Base-by-base conservation (phyloP, 768 basidiomycete genomes). In the Tephrocybe sp. region DNA sequence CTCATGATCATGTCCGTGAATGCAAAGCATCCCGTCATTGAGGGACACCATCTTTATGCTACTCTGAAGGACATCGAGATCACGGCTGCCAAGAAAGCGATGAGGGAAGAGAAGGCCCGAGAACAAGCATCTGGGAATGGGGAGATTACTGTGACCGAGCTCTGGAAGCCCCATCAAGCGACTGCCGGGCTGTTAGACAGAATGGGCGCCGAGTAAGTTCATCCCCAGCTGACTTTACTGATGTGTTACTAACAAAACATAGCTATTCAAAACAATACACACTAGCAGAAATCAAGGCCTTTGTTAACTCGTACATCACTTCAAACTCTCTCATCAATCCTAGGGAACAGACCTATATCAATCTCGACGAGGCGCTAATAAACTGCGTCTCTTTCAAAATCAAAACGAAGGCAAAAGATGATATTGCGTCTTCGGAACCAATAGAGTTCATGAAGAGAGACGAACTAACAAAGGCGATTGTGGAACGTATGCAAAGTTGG, bases 401-500 rank as follows among this genome's bases (percentile, higher is more conserved):
- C 30, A 67, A 64, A 35, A 56, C 52, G 5, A 72, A 68, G 42
- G 59, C 54, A 9, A 71, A 71, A 55, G 63, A 61, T 30, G 46
- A 50, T 11, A 53, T 54, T 28, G 36, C 53, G 3, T 53, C 57
- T 12, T 36, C 51, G 13, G 55, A 41, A 9, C 43, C 46, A n/a
- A 28, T 54, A 4, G 78, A 86, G 45, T 87, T 84, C 56, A 64
- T 87, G 67, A 85, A 80, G 55, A 77, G 87, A 24, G 86, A 89
- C 5, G 86, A 89, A 25, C 57, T 86, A 9, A 63, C 75, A 5
- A 75, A 72, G 53, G 73, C 70, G 21, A 61, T 93, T 15, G 54
- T 78, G 13, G 70, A 77, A 3, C 77, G 76, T 50, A 92, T 93
- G 91, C 89, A 92, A 62, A 63, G 63, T 21, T 93, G 88, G 88